Evolutionary conservation across 805 yeast species (phyloP), one percentile per base, ranked within the genome.

Genomic region (Geotrichum ghanense): DNA sequence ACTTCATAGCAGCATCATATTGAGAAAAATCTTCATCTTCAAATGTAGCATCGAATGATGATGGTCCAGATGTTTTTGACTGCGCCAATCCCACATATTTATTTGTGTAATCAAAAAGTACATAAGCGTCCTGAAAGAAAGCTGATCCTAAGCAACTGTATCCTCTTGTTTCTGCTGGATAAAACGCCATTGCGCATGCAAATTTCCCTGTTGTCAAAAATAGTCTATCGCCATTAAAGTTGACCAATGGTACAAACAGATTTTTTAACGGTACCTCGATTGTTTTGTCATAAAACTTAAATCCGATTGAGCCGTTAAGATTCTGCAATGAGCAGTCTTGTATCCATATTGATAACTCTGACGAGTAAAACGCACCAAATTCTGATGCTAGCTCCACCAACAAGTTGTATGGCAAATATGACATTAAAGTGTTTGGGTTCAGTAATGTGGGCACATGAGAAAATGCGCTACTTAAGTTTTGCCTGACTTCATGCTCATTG

Each of bases 371-470:
- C 4, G 60, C 59, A 40, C 50, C 50, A 3, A 56, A 41, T 47
- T 56, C 57, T 20, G 53, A 45, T 4, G 59, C 60, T 25, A 56
- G 44, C 42, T 47, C 48, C 23, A 56, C 56, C 14, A 54, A 46
- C n/a, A 48, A 27, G 23, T 45, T 42, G 41, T 49, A 50, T 7
- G 60, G 60, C 39, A 56, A 46, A 34, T 45, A 56, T 1, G 57
- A 48, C 39, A 56, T 22, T 16, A 50, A 45, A 12, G 46, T 49
- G 21, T 48, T 27, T 6, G 52, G 43, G 27, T 56, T 58, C 24
- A 56, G 50, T 21, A 56, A 12, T 5, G 17, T 31, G 16, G 37
- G 37, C 37, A 31, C 17, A 12, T 19, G 12, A 16, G 37, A 31
- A 31, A 31, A 31, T n/a, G 12, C 37, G 12, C 16, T 6, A 5